Evolutionary conservation across 2,329 filamentous ascomycete genomes (phyloP).

Genomic region (Fusarium pininemorale): DNA sequence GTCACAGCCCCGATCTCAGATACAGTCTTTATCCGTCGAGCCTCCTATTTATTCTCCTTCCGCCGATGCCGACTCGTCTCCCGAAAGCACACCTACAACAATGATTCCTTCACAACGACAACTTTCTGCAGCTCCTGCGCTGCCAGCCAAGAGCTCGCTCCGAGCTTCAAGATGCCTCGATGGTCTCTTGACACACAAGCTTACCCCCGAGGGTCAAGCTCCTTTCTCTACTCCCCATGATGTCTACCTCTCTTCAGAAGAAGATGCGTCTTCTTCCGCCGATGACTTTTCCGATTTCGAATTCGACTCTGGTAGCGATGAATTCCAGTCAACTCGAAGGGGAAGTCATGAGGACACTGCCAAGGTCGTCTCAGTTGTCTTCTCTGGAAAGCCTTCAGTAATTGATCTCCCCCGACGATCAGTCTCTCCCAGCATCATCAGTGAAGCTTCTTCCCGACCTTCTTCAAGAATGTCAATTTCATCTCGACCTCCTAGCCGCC

Average conservation of each 20-base stretch:
- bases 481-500: conserved; percentile 34
- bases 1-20: conserved; percentile 33
- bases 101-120: conserved; percentile 44
- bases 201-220: conserved; percentile 44
- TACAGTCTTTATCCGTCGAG: conserved; percentile 41
- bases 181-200: conserved; percentile 45
- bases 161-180: conserved; percentile 56
- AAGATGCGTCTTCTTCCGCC: conserved; percentile 70
- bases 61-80: conserved; percentile 37
- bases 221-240: conserved; percentile 59
- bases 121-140: conserved; percentile 50
- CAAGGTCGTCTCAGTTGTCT: conserved; percentile 67
- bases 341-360: conserved; percentile 65
- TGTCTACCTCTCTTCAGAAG: conserved; percentile 71
- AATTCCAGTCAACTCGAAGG: conserved; percentile 44
- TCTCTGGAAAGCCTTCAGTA: conserved; percentile 67
- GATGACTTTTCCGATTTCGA: conserved; percentile 68
- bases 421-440: conserved; percentile 51
- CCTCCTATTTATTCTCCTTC: conserved; percentile 40
- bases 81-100: conserved; percentile 36
- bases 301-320: conserved; percentile 56
- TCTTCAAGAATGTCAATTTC: conserved; percentile 28
- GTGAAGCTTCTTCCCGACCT: conserved; percentile 43
- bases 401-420: conserved; percentile 61
- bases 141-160: conserved; percentile 61